Base-by-base conservation (phyloP, 2,329 filamentous ascomycete genomes). In the Arthrobotrys musiformis region DNA sequence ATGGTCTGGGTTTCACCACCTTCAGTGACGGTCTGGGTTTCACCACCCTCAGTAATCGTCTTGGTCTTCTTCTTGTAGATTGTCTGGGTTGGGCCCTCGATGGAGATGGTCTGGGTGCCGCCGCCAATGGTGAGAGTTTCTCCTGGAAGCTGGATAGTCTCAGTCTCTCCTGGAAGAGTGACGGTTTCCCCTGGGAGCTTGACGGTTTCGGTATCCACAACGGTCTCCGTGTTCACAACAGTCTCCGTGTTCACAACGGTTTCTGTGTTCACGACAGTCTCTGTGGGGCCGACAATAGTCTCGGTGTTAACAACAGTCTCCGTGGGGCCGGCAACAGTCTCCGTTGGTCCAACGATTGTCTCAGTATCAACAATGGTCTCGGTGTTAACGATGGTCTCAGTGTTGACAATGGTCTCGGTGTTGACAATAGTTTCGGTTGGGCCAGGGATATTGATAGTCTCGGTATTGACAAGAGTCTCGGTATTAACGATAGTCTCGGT, bases 1-100 rank as follows among this genome's bases (percentile, higher is more conserved):
- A 52, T 30, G 17, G 48, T 52, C 15, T 28, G n/a, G 15, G 17
- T 22, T 28, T 50, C 24, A 17, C 48, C 48, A 33, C 13, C 50
- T 42, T 74, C 70, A 22, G 48, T 74, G 30, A 74, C 13, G n/a
- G 54, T 67, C 40, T 50, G 35, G 26, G 48, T 8, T 19, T 48
- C 61, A 26, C 40, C 44, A 37, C 17, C 33, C n/a, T 58, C 54
- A 26, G 54, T 58, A 13, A 58, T 58, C 8, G 54, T 58, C 54
- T 67, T 52, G 11, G 48, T 61, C 19, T 19, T 70, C 28, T 35
- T 52, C 50, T 73, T 73, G 52, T 66, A 72, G 48, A 72, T 58
- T 54, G 68, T 72, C 24, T 64, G n/a, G 6, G 58, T 64, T 17
- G 68, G 68, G 30, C 68, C 68, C 7, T 35, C 35, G 8, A 62